phyloP scores from a whole-genome alignment of 106 monocot species.

The Vanilla planifolia region DNA sequence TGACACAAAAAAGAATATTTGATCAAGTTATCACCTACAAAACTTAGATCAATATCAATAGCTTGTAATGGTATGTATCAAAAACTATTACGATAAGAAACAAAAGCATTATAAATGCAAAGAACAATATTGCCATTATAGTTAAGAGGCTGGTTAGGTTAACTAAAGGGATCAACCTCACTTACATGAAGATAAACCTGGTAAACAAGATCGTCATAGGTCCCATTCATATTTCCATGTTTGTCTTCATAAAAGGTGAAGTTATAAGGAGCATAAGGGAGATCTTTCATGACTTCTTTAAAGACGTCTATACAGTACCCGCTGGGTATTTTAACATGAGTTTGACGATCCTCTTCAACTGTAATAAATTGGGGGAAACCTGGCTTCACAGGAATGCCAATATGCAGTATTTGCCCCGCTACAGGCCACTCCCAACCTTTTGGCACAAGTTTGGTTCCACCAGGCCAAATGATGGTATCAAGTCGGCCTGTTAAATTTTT shows the following conservation, averaged over 20 bases:
- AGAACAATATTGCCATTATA: too few species aligned
- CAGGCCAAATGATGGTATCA: conserved; percentile 40
- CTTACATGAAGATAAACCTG: conserved; percentile 69
- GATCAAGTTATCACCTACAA: too few species aligned
- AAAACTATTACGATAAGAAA: too few species aligned
- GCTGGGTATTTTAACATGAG: background rate
- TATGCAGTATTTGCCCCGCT: conserved; percentile 19
- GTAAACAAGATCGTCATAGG: conserved; percentile 66
- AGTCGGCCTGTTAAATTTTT: background rate
- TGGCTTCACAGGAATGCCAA: conserved; percentile 45
- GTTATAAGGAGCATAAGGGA: conserved; percentile 38
- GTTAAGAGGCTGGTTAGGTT: background rate
- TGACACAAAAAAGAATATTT: too few species aligned
- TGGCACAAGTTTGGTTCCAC: conserved; percentile 8
- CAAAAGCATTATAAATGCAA: too few species aligned
- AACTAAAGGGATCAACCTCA: background rate
- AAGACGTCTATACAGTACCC: conserved; percentile 65
- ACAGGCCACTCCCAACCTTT: conserved; percentile 57
- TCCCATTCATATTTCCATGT: conserved; percentile 33
- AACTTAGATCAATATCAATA: too few species aligned
- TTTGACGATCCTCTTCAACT: background rate
- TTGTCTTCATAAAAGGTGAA: conserved; percentile 21
- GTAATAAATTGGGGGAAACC: conserved; percentile 37
- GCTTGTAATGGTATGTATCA: too few species aligned
- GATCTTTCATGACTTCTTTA: conserved; percentile 27